Percentiles rank a stretch among this genome's conserved stretches.
Evolutionary conservation across 1,284 basidiomycete genomes (phyloP).

Genomic region (Malassezia sympodialis): DNA sequence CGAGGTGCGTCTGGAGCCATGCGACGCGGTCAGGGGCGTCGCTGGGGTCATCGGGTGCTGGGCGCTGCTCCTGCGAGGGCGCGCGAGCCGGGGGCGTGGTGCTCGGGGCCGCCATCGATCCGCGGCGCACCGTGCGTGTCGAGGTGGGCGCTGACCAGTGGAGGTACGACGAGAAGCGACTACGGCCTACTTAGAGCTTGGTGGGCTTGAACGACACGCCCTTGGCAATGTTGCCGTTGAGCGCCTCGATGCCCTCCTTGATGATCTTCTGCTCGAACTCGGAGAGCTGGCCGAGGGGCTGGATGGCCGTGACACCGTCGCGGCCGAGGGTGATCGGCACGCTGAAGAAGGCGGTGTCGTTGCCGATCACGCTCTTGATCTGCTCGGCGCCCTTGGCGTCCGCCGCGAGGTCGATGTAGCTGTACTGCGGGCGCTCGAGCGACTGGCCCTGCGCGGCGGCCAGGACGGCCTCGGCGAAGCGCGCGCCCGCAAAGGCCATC

Average conservation of each 20-base stretch:
- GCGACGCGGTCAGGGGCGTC: not conserved
- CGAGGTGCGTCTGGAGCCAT: not conserved
- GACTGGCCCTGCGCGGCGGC: slow-evolving; percentile 38
- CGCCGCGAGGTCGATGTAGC: slow-evolving; percentile 40
- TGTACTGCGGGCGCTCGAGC: slow-evolving; percentile 31
- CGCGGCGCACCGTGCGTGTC: no score
- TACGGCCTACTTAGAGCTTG: slow-evolving; percentile 15
- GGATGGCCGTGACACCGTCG: slow-evolving; percentile 54
- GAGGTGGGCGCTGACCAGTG: no score
- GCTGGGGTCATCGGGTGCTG: no score
- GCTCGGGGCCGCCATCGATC: not conserved
- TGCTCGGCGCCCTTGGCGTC: slow-evolving; percentile 37
- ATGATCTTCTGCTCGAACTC: slow-evolving; percentile 52
- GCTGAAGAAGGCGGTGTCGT: slow-evolving; percentile 40
- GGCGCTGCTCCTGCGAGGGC: no score
- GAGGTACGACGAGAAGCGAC: no score
- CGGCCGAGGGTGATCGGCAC: slow-evolving; percentile 42
- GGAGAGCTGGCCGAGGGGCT: slow-evolving; percentile 53
- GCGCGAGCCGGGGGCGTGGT: no score
- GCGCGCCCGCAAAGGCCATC: slow-evolving; percentile 65
- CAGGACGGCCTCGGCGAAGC: slow-evolving; percentile 38
- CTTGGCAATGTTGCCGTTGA: slow-evolving; percentile 54
- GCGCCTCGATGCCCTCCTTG: slow-evolving; percentile 52
- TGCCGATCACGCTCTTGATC: slow-evolving; percentile 31
- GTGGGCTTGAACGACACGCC: slow-evolving; percentile 29